These are phyloP conservation scores for Rhizopus arrhizus DNA, from an alignment of 371 early-diverging fungal species.

Conservation along the genomic window DNA sequence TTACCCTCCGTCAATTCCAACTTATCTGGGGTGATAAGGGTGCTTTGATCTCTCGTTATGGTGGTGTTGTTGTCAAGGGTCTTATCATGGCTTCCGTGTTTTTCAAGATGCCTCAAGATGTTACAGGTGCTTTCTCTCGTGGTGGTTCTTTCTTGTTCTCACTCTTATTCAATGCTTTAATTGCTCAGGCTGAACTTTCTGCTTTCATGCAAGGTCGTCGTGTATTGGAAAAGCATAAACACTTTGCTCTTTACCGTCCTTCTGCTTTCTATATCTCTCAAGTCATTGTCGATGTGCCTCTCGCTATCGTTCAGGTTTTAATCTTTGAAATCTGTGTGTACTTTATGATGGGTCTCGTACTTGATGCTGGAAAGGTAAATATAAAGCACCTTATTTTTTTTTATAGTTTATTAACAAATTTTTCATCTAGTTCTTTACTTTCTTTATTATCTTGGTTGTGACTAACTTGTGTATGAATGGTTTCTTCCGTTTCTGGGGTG, in stretches of 20 bases:
- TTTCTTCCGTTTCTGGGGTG: constrained; percentile 64
- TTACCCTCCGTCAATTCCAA: constrained; percentile 67
- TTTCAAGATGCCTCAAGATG: constrained; percentile 53
- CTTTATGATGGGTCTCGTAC: constrained; percentile 60
- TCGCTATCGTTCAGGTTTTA: constrained; percentile 44
- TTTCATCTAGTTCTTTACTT: constrained; percentile 48
- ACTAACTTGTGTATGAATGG: constrained; percentile 60
- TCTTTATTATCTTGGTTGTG: constrained; percentile 51
- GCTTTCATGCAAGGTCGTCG: constrained; percentile 62
- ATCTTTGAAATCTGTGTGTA: constrained; percentile 53
- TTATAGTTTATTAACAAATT: background rate
- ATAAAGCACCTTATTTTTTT: background rate
- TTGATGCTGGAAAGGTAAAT: constrained; percentile 43
- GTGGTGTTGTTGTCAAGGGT: constrained; percentile 66
- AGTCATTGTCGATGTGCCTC: constrained; percentile 50
- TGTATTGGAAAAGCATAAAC: constrained; percentile 70
- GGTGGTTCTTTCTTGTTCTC: constrained; percentile 75
- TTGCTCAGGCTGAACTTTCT: constrained; percentile 60
- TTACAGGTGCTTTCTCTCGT: constrained; percentile 69
- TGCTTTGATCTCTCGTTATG: constrained; percentile 60
- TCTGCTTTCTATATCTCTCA: constrained; percentile 66
- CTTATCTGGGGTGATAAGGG: constrained; percentile 55
- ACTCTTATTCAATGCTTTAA: constrained; percentile 62
- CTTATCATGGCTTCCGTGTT: constrained; percentile 74
- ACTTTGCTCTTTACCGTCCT: constrained; percentile 68